Base-by-base conservation (phyloP, 768 basidiomycete genomes). In the Scleroderma citrinum region DNA sequence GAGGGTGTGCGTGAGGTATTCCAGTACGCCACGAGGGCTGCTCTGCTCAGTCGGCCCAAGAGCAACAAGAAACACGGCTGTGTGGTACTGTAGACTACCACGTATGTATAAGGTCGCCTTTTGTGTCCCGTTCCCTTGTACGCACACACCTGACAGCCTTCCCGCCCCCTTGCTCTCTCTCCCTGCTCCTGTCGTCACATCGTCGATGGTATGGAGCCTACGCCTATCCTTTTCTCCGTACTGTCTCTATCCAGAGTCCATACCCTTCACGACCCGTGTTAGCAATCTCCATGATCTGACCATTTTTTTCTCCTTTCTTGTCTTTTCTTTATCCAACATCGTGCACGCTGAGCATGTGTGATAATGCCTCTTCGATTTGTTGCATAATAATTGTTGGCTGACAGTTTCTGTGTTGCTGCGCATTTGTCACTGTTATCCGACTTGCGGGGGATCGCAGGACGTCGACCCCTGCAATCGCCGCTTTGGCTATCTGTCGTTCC, bases 1-100 rank as follows among this genome's bases (percentile, higher is more conserved):
- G 92, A 97, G 71, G 94, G 95, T 58, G 95, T 99, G 42, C 85
- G 89, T 54, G 94, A 98, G 71, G 95, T 99, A 39, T 99, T 99
- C 83, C 92, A 98, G 72, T 89, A 87, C 58, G 96, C 96, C 46
- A 97, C 95, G 21, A 85, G 92, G 55, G 86, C 90, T 36, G 94
- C 95, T 23, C 81, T 98, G 32, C 77, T 92, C 53, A 75, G 68
- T 69, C 76, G 78, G 66, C 60, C 68, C 62, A 75, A 69, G 65
- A 53, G 59, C 54, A 46, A 63, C 62, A 72, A 72, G 65, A 77
- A 73, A 70, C 49, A 54, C 48, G 53, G 60, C 57, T 76, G 75
- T 53, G 59, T 75, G 51, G 69, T 76, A 60, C 66, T 76, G 60
- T 76, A 69, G 72, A 62, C 56, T 65, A 64, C 43, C 26, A 29